These are phyloP conservation scores for Mollisiaceae sp. DNA, from an alignment of 2,329 filamentous ascomycete species.

Conservation along the genomic window DNA sequence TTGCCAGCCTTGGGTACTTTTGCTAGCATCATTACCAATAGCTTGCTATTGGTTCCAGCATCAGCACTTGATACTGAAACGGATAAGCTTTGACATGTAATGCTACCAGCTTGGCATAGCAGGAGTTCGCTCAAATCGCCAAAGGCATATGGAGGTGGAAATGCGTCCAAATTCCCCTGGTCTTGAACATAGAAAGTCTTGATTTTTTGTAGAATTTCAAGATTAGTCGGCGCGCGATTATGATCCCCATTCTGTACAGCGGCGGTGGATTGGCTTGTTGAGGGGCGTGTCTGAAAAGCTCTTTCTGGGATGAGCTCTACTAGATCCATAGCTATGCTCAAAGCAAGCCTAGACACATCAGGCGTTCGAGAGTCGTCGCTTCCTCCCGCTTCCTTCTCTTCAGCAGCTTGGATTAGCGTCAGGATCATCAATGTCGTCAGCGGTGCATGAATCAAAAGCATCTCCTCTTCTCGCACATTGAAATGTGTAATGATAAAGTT, in stretches of 20 bases:
- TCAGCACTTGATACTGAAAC: constrained; percentile 50
- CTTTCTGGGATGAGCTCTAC: constrained; percentile 69
- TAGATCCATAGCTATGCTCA: constrained; percentile 59
- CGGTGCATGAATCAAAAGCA: constrained; percentile 86
- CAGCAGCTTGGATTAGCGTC: constrained; percentile 61
- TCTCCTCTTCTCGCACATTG: constrained; percentile 94
- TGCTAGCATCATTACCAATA: constrained; percentile 62
- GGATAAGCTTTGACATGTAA: constrained; percentile 55
- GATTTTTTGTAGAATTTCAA: constrained; percentile 65
- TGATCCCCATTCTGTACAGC: constrained; percentile 38
- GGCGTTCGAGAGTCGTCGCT: constrained; percentile 30
- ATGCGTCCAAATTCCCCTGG: constrained; percentile 70
- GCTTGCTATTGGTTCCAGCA: constrained; percentile 61
- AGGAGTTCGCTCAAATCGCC: constrained; percentile 65
- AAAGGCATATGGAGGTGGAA: constrained; percentile 62
- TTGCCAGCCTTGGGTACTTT: constrained; percentile 54
- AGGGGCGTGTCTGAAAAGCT: constrained; percentile 55
- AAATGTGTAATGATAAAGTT: constrained; percentile 86
- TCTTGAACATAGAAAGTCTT: constrained; percentile 71
- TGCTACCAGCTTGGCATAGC: constrained; percentile 61
- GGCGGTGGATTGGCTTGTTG: constrained; percentile 35
- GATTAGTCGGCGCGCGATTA: constrained; percentile 45
- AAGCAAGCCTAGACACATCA: constrained; percentile 43
- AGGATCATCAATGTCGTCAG: constrained; percentile 70
- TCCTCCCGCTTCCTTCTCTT: constrained; percentile 44